Evolutionary conservation across 2,329 filamentous ascomycete genomes (phyloP), one percentile per base, ranked within the genome.

Genomic region (Colletotrichum paranaense): DNA sequence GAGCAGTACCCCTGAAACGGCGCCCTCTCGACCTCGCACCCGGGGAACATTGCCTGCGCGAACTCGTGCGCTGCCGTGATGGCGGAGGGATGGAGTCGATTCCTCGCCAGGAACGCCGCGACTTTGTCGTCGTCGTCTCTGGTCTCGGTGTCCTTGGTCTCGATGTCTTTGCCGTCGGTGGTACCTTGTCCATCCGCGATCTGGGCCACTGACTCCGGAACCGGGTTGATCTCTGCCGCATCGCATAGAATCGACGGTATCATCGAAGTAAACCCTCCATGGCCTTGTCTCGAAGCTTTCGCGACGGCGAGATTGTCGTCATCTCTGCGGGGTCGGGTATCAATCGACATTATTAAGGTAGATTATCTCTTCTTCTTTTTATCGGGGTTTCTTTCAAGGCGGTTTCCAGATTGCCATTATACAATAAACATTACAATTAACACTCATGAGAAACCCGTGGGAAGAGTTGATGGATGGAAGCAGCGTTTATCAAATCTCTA

Each of bases 1-100:
- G 87, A 89, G 75, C 88, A 90, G 74, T 86, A 88, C 22, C 87
- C 88, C 75, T 89, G 88, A 5, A 80, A 80, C 7, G 80, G 76
- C 8, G 81, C 80, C 3, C 83, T 80, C 4, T 76, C 74, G 30
- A 85, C 77, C 3, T 76, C 64, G n/a, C 72, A 63, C 5, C 72
- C 74, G 0, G 82, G 80, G 62, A 84, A 86, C 0, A 75, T 76
- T 19, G 77, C 65, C 52, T 68, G 73, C 16, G 81, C 79, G 60
- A 85, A 83, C 3, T 75, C 74, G 65, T 85, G 63, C 62, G 42
- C 62, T 32, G 60, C 42, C 14, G 32, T 22, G 19, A 67, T 19
- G 8, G 63, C 57, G 5, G 58, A 67, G 32, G 12, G 4, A 1
- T 24, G 14, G 16, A 71, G 5, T 3, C 62, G 67, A 49, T 62